Base-by-base conservation (phyloP, 2,329 filamentous ascomycete species). In the Colletotrichum shisoi region DNA sequence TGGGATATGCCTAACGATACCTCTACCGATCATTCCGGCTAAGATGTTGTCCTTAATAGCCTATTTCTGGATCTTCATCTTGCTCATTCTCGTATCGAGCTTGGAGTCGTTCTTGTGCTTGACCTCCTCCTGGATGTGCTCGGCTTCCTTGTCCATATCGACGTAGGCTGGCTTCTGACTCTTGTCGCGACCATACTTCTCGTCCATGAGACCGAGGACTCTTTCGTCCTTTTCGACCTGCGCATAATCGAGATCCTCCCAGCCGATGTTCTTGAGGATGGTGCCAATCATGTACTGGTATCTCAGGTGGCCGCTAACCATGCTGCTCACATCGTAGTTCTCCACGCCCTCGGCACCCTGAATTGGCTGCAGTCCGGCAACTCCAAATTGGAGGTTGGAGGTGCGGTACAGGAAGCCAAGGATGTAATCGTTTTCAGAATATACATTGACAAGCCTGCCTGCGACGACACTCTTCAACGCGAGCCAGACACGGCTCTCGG, bases 381-480 rank as follows among this genome's bases (percentile, higher is more conserved):
- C 85, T 2, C 94, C 94, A 68, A 91, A 89, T 70, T 95, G 89
- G 57, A 94, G 86, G 71, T 90, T 93, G 61, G 91, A 92, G 3
- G 88, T 92, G 57, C 94, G 89, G 76, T 94, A 96, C 45, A 97
- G 82, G 75, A 97, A 96, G 0, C 89, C 93, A 2, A 98, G 87
- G 27, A 97, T 88, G 71, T 92, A 93, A 76, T 98, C 94, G 53
- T 92, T 91, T 58, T 90, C 88, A 0, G 92, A 96, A 76, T 90
- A 97, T 3, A 95, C 93, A 72, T 97, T 98, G 74, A 97, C 85
- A n/a, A 97, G 82, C 24, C 93, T 87, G 0, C 94, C 93, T 46
- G 88, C 85, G 4, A 96, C 92, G 2, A 94, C 91, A 66, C 87
- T 90, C 70, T 91, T 89, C 74, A 97, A 85, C 6, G 87, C 84